Base-by-base conservation (phyloP, 805 yeast species). In the Sugiyamaella qingdaonensis region DNA sequence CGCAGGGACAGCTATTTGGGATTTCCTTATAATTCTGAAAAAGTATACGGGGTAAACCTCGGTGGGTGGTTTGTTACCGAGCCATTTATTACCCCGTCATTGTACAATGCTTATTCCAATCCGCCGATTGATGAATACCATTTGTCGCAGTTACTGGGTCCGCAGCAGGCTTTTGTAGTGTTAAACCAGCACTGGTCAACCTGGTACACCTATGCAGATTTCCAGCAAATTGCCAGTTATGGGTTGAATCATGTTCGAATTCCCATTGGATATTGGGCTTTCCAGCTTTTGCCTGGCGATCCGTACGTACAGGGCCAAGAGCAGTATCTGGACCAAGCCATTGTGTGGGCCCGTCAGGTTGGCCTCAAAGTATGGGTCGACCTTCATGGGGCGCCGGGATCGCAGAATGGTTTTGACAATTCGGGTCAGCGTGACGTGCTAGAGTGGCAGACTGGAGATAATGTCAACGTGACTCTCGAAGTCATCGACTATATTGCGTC, bases 221-320 rank as follows among this genome's bases (percentile, higher is more conserved):
- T 92, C 62, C 59, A 69, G 48, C 65, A 73, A 51, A 87, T 91
- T 50, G 75, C 76, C 4, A 63, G 61, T 10, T 74, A 74, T 52
- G 96, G 96, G 1, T 75, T 91, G 58, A 92, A 91, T 70, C 75
- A 85, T 59, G 96, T 89, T 18, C 81, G 97, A 64, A 85, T 91
- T 55, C 97, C 98, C 44, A 80, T 91, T 52, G 97, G 97, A 10
- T 91, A 91, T 73, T 92, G 98, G 98, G 96, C 96, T 9, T 88
- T 87, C 68, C 65, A 76, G 46, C 64, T 69, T 7, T 72, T 80
- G 44, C 78, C 74, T 18, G 74, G 73, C 51, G 97, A 91, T 67
- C 96, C 97, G 2, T 91, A 88, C 63, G 94, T 89, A 33, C 81
- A 78, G 64, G 97, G 97, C 33, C 96, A 87, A 69, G 79, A 72